Percentiles rank a stretch among this genome's conserved stretches.
Conservation (phyloP, 768 basidiomycete genomes). For the Calocybe cyanea region DNA sequence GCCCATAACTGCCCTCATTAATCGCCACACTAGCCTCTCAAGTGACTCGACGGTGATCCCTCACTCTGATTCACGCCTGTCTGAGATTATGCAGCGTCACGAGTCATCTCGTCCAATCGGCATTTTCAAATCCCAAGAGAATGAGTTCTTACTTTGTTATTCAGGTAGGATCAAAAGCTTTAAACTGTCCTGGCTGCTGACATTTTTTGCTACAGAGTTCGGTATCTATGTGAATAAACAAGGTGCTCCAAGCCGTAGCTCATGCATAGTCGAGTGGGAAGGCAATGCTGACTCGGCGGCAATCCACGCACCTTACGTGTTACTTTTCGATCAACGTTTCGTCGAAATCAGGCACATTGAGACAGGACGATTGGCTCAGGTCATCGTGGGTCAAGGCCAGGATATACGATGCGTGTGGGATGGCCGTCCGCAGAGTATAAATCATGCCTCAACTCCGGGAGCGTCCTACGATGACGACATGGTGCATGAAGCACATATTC, state of each 20-base stretch:
- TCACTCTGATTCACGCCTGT: too few relatives aligned
- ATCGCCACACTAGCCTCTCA: too few relatives aligned
- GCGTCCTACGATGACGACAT: constrained; percentile 44
- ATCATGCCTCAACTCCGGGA: constrained; percentile 59
- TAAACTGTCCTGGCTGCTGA: neutral
- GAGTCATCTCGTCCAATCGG: constrained; percentile 81
- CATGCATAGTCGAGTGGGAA: constrained; percentile 89
- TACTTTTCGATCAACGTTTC: constrained; percentile 86
- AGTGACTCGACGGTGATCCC: too few relatives aligned
- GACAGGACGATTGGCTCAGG: constrained; percentile 76
- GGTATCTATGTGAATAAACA: constrained; percentile 91
- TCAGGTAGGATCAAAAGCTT: constrained; percentile 59
- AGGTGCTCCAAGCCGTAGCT: constrained; percentile 74
- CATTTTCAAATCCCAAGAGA: constrained; percentile 85
- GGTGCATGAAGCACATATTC: constrained; percentile 78
- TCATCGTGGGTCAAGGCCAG: constrained; percentile 74
- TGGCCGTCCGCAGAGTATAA: constrained; percentile 58
- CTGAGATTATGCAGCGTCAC: constrained; percentile 70
- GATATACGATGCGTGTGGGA: constrained; percentile 91
- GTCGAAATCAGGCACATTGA: constrained; percentile 86
- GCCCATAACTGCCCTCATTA: neutral
- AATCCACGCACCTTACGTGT: constrained; percentile 83
- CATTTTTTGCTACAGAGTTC: constrained; percentile 54
- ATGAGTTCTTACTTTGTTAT: constrained; percentile 88
- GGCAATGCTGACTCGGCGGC: constrained; percentile 86